Percentiles rank a stretch among this genome's conserved stretches.
Evolutionary conservation across 2,329 filamentous ascomycete species (phyloP).

Genomic region (Fusarium nurragi): DNA sequence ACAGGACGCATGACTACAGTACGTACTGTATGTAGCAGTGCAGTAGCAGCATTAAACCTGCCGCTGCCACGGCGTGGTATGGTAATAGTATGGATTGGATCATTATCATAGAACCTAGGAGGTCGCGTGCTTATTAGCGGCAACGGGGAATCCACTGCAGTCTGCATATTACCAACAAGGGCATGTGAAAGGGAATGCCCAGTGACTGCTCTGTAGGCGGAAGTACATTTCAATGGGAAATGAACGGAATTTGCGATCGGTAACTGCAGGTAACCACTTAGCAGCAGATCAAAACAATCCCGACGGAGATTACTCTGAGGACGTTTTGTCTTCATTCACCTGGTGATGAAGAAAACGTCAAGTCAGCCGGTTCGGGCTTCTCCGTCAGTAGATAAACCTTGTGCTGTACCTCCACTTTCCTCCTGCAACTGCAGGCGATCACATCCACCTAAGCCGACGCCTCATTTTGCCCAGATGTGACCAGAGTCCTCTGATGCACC

Average conservation of each 20-base stretch:
- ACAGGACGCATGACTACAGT: neutral
- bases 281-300: slow-evolving; percentile 10
- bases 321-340: neutral
- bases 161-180: slow-evolving; percentile 5
- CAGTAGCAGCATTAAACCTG: too few species aligned
- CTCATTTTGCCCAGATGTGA: slow-evolving; percentile 23
- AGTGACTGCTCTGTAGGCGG: neutral
- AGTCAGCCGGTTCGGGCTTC: neutral
- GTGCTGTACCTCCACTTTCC: slow-evolving; percentile 12
- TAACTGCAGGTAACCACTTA: slow-evolving; percentile 17
- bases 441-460: slow-evolving; percentile 18
- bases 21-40: neutral
- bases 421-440: slow-evolving; percentile 11
- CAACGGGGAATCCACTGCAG: slow-evolving; percentile 23
- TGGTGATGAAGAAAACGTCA: neutral
- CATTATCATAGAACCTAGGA: slow-evolving; percentile 36
- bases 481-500: slow-evolving; percentile 1
- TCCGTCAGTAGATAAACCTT: slow-evolving; percentile 7
- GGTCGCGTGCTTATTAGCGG: slow-evolving; percentile 39
- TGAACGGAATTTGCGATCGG: slow-evolving; percentile 29
- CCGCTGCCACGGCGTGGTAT: too few species aligned
- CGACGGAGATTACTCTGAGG: slow-evolving; percentile 10
- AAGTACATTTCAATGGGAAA: neutral
- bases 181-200: slow-evolving; percentile 4
- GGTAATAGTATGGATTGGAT: slow-evolving; percentile 1